Evolutionary conservation across 495 filamentous ascomycete species (phyloP).

Genomic region (Corynascus novoguineensis): DNA sequence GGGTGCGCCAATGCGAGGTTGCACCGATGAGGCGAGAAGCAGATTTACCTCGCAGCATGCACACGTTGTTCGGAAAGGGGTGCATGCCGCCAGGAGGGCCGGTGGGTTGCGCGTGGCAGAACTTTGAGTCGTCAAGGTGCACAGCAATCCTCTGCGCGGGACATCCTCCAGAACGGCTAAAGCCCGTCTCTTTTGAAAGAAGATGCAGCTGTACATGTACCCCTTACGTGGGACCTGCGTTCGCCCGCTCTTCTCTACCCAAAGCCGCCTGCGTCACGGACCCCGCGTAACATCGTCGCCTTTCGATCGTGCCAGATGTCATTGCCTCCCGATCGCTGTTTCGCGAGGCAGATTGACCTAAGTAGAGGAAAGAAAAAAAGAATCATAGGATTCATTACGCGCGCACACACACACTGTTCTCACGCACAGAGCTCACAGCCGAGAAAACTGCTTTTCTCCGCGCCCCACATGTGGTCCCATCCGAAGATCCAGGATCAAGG

Average conservation of each 20-base stretch:
- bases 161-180: no score
- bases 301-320: no score
- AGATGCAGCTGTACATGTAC: no score
- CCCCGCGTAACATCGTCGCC: no score
- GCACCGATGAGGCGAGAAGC: slow-evolving; percentile 11
- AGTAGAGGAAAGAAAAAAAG: background rate
- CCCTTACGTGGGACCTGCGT: no score
- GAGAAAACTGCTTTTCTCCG: slow-evolving; percentile 12
- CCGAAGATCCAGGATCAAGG: slow-evolving; percentile 25
- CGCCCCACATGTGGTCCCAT: slow-evolving; percentile 27
- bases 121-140: slow-evolving; percentile 23
- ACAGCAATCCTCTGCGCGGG: background rate
- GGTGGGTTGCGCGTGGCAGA: background rate
- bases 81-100: slow-evolving; percentile 7
- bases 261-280: no score
- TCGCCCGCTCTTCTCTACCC: no score
- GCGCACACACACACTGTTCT: background rate
- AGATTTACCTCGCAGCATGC: slow-evolving; percentile 35
- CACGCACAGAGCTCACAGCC: slow-evolving; percentile 6
- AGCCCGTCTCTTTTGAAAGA: background rate
- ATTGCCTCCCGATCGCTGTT: no score
- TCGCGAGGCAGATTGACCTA: no score
- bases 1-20: slow-evolving; percentile 26
- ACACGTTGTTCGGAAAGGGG: slow-evolving; percentile 25
- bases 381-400: no score